Conservation (phyloP, 2,329 filamentous ascomycete genomes). For the Pseudogymnoascus sp. region DNA sequence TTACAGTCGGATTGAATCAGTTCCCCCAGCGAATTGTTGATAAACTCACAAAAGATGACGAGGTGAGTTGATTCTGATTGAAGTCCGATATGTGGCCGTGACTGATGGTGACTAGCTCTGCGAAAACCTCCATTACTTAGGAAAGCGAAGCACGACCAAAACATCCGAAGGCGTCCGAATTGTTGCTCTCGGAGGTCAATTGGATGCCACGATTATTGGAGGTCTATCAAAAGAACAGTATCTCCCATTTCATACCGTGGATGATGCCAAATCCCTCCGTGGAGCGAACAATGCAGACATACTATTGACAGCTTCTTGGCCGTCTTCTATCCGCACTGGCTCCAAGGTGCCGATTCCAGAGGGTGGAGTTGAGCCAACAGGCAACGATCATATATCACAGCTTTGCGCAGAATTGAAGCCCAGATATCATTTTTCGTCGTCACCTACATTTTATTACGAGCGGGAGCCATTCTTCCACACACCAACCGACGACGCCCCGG, state of each 20-base stretch:
- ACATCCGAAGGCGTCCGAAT: slow-evolving; percentile 85
- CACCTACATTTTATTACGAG: slow-evolving; percentile 63
- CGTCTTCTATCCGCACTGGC: slow-evolving; percentile 59
- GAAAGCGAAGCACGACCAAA: slow-evolving; percentile 78
- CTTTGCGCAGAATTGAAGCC: slow-evolving; percentile 74
- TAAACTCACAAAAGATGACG: slow-evolving; percentile 64
- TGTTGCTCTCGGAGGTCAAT: slow-evolving; percentile 70
- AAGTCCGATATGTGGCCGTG: neutral
- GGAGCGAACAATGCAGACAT: slow-evolving; percentile 78
- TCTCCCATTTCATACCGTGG: slow-evolving; percentile 67
- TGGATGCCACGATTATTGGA: slow-evolving; percentile 53
- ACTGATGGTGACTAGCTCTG: slow-evolving; percentile 49
- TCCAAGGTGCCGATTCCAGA: slow-evolving; percentile 56
- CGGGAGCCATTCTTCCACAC: slow-evolving; percentile 83
- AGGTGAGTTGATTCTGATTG: slow-evolving; percentile 32
- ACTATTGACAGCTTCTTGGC: slow-evolving; percentile 81
- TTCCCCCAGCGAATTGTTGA: slow-evolving; percentile 64
- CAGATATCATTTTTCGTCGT: slow-evolving; percentile 80
- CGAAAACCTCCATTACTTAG: slow-evolving; percentile 83
- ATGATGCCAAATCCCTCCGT: slow-evolving; percentile 67
- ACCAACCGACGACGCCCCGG: slow-evolving; percentile 43
- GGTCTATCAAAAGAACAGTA: slow-evolving; percentile 64
- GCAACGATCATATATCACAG: slow-evolving; percentile 65
- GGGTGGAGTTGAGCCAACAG: slow-evolving; percentile 41
- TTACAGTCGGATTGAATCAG: slow-evolving; percentile 67